Evolutionary conservation across 306 rosid species (phyloP), one percentile per base, ranked within the genome.

Genomic region (Cucurbita maxima): DNA sequence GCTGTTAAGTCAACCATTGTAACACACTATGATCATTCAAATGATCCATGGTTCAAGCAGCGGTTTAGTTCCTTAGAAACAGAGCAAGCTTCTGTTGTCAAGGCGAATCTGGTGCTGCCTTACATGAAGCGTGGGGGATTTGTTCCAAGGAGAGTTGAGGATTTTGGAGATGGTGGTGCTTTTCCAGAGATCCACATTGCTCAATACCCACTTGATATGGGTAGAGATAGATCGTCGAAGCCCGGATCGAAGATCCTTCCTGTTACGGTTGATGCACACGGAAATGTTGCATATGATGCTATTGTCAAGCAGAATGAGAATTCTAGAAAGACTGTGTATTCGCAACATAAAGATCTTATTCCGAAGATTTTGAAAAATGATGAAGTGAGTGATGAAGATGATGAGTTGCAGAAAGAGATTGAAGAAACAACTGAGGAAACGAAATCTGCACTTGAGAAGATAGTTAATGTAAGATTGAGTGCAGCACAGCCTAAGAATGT

Each of bases 191-290:
- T 93, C 63, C 97, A 90, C 50, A 75, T 93, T 0, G 97, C 97
- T 10, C 94, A 93, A 80, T 93, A 90, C 76, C 98, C 96, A 0
- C 94, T 90, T 14, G 97, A 87, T 62, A 86, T 93, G 96, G 98
- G 97, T 18, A 79, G 92, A 66, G 73, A 86, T 56, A 88, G 77
- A 71, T 76, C 81, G 0, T 68, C 83, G 0, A 88, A 93, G 80
- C 89, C 88, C 0, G 92, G 87, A 5, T 86, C 90, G 0, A 85
- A 86, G 61, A 86, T 93, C 62, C 92, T 93, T 45, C 96, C 96
- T 0, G 84, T 93, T 5, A 82, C 92, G 0, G 97, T 93, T 5
- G 96, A 93, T 61, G 91, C 94, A 1, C 87, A 76, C 1, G 97
- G 96, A 4, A 90, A 90, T 37, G 90, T 93, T 48, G 88, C 97